Evolutionary conservation across 768 basidiomycete genomes (phyloP).

Genomic region (Russula compacta): DNA sequence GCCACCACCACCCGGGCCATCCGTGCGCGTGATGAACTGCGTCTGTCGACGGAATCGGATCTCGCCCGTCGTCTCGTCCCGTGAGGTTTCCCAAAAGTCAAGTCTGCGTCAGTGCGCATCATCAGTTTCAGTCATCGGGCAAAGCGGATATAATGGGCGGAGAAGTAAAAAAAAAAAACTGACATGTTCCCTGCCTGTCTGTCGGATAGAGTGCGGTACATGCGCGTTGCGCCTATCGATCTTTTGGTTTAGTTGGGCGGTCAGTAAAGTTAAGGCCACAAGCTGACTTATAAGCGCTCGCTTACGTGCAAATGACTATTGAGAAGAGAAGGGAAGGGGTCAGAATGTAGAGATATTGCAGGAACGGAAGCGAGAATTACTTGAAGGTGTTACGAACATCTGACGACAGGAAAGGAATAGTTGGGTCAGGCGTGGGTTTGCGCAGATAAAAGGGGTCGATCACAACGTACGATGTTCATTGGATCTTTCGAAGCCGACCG

Average conservation of each 20-base stretch:
- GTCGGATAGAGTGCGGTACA: constrained; percentile 17
- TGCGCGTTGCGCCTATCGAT: constrained; percentile 18
- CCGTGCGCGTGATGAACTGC: not conserved
- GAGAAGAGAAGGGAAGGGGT: not conserved
- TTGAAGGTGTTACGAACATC: constrained; percentile 12
- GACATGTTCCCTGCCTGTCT: constrained; percentile 13
- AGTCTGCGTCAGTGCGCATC: constrained; percentile 1
- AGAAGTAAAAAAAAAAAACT: no score
- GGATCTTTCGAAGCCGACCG: not conserved
- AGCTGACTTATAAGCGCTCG: not conserved
- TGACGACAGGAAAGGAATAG: not conserved
- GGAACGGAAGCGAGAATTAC: not conserved
- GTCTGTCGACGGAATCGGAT: constrained; percentile 20
- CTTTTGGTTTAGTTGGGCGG: not conserved
- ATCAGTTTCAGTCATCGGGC: not conserved
- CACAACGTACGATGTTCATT: constrained; percentile 13
- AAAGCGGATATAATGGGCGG: no score
- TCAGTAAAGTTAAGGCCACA: not conserved
- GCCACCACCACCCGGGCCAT: not conserved
- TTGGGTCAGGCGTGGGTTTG: not conserved
- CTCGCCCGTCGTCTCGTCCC: constrained; percentile 16
- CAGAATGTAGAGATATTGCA: not conserved
- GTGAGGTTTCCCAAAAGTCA: constrained; percentile 18
- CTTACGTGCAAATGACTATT: constrained; percentile 19
- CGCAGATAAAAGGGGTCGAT: not conserved